A percentile compares a stretch with the other conserved stretches of the same genome.
These are phyloP conservation scores for Talaromyces rugulosus DNA, from an alignment of 2,329 filamentous ascomycete species.

Conservation along the genomic window DNA sequence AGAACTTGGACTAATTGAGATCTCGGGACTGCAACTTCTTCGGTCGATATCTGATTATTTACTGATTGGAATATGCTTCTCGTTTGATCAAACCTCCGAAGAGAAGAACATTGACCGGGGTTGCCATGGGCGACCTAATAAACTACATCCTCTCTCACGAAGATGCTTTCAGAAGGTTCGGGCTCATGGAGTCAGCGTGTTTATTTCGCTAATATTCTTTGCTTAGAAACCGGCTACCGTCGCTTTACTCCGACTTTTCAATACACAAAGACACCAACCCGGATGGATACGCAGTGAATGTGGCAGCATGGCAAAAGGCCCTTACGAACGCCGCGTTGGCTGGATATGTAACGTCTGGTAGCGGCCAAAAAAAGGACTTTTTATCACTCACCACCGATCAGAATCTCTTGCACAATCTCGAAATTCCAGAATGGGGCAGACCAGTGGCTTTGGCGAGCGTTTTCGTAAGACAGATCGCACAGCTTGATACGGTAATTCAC, in stretches of 20 bases:
- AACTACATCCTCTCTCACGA: constrained; percentile 61
- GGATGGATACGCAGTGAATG: constrained; percentile 78
- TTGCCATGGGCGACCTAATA: constrained; percentile 56
- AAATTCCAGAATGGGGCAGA: constrained; percentile 72
- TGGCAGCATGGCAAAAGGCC: constrained; percentile 72
- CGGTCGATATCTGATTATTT: not conserved
- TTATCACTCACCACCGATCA: constrained; percentile 54
- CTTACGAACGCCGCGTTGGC: constrained; percentile 64
- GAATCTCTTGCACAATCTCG: constrained; percentile 65
- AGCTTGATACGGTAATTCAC: not conserved
- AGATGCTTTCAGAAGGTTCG: constrained; percentile 55
- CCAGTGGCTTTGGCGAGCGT: constrained; percentile 78
- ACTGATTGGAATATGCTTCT: not conserved
- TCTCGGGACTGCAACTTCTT: not conserved
- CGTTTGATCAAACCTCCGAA: not conserved
- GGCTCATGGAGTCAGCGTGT: constrained; percentile 22
- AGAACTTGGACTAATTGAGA: not conserved
- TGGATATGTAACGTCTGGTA: constrained; percentile 51
- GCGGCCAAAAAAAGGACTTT: constrained; percentile 38
- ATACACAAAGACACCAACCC: constrained; percentile 72
- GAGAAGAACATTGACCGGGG: not conserved
- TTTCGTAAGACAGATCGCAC: constrained; percentile 44
- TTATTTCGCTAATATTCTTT: not conserved
- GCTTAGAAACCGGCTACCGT: constrained; percentile 65
- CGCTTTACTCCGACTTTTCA: constrained; percentile 83